Percentiles rank a stretch among this genome's conserved stretches.
Evolutionary conservation across 768 basidiomycete species (phyloP).

Genomic region (Cystoderma amianthinum): DNA sequence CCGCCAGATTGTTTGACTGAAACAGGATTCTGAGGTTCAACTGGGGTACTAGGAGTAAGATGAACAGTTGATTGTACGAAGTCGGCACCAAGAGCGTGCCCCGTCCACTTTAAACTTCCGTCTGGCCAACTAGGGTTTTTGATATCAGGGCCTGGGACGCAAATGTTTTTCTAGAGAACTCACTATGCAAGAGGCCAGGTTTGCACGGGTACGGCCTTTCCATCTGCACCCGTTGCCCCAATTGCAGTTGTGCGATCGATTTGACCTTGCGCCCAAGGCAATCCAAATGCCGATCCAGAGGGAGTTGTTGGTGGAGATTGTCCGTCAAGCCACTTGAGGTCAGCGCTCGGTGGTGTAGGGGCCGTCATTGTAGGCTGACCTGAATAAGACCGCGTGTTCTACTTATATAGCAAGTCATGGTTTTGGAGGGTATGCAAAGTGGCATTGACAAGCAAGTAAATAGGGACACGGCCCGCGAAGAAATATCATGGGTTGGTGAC

Average conservation of each 20-base stretch:
- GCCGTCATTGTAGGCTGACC: background rate
- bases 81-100: slow-evolving; percentile 25
- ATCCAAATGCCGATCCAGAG: slow-evolving; percentile 26
- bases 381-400: no score
- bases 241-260: slow-evolving; percentile 24
- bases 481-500: no score
- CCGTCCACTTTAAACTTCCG: slow-evolving; percentile 31
- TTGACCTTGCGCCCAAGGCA: slow-evolving; percentile 28
- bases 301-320: slow-evolving; percentile 18
- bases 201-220: slow-evolving; percentile 11
- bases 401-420: background rate
- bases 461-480: no score
- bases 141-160: background rate
- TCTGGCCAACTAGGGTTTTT: slow-evolving; percentile 24
- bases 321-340: slow-evolving; percentile 25
- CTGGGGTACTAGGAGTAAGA: slow-evolving; percentile 21
- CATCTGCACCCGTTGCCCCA: slow-evolving; percentile 8
- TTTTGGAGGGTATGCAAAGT: background rate
- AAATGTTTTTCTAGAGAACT: slow-evolving; percentile 5
- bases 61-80: slow-evolving; percentile 15
- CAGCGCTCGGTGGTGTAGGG: slow-evolving; percentile 13
- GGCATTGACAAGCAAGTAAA: background rate
- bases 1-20: slow-evolving; percentile 16
- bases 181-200: slow-evolving; percentile 32
- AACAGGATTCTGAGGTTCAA: slow-evolving; percentile 22